Evolutionary conservation across 129 eudicot genomes (phyloP).

Genomic region (sunflower (Helianthus annuus)): DNA sequence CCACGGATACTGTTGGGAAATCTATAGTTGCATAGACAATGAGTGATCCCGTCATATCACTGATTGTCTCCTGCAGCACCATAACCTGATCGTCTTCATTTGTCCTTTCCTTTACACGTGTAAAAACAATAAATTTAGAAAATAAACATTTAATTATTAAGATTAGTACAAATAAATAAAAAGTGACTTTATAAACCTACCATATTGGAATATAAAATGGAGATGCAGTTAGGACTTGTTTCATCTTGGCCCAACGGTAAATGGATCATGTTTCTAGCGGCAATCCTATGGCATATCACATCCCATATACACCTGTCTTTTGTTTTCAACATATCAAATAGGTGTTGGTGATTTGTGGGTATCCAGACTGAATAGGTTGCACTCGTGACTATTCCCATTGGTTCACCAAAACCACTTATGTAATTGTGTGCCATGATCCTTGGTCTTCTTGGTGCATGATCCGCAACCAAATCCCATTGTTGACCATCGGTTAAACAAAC

Average conservation of each 20-base stretch:
- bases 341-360: no score
- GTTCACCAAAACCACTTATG: no score
- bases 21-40: conserved; percentile 24
- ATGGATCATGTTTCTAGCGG: conserved; percentile 5
- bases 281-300: conserved; percentile 5
- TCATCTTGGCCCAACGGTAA: conserved; percentile 23
- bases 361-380: no score
- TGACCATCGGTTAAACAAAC: no score
- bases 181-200: conserved; percentile 12
- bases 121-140: neutral
- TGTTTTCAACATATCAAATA: no score
- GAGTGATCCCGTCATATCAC: conserved; percentile 30
- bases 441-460: no score
- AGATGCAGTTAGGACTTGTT: conserved; percentile 14
- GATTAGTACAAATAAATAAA: neutral
- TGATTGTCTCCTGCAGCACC: conserved; percentile 1
- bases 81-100: neutral
- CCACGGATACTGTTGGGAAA: neutral
- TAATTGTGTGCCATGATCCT: no score
- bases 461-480: no score
- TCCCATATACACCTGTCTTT: no score
- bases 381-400: no score
- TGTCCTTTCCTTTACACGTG: neutral
- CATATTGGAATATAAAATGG: neutral
- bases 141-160: neutral